Percentiles rank a stretch among this genome's conserved stretches.
These are phyloP conservation scores for Letharia columbiana DNA, from an alignment of 495 filamentous ascomycete species.

Conservation along the genomic window DNA sequence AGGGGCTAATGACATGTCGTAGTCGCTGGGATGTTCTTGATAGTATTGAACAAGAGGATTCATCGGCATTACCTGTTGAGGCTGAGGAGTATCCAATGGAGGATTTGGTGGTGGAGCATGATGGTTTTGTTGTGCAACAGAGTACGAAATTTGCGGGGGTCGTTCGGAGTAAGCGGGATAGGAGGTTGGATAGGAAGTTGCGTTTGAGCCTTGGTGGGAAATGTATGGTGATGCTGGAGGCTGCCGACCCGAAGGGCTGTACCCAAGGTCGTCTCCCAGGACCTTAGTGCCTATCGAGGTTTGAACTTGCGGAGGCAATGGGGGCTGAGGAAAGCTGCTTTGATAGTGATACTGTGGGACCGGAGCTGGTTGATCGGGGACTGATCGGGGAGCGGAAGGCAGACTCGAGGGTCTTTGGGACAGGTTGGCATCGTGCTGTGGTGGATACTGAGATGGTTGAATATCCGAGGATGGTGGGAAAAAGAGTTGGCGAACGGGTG, in stretches of 20 bases:
- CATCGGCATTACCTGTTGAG: slow-evolving; percentile 8
- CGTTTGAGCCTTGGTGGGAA: background rate
- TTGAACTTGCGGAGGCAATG: slow-evolving; percentile 1
- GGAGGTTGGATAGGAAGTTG: background rate
- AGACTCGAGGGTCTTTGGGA: slow-evolving; percentile 5
- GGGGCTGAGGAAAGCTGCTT: background rate
- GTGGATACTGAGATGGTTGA: slow-evolving; percentile 18
- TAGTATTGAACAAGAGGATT: slow-evolving; percentile 13
- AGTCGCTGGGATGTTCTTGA: slow-evolving; percentile 6
- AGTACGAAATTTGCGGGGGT: background rate
- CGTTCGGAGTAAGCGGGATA: background rate
- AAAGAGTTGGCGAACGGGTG: slow-evolving; percentile 42
- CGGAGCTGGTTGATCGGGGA: background rate
- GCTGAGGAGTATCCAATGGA: background rate
- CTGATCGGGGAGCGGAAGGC: slow-evolving; percentile 1
- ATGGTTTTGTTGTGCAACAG: slow-evolving; percentile 4
- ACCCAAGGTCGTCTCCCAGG: slow-evolving; percentile 4
- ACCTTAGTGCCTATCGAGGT: background rate
- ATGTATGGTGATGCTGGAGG: slow-evolving; percentile 2
- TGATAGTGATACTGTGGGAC: slow-evolving; percentile 2
- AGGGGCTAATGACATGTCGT: slow-evolving; percentile 5
- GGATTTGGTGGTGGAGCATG: slow-evolving; percentile 6
- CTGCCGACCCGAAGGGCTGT: background rate
- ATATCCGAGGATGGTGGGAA: slow-evolving; percentile 32
- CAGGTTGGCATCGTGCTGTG: slow-evolving; percentile 11